phyloP scores from a whole-genome alignment of 164 flowering plant genomes.

The Stephania yunnanensis region DNA sequence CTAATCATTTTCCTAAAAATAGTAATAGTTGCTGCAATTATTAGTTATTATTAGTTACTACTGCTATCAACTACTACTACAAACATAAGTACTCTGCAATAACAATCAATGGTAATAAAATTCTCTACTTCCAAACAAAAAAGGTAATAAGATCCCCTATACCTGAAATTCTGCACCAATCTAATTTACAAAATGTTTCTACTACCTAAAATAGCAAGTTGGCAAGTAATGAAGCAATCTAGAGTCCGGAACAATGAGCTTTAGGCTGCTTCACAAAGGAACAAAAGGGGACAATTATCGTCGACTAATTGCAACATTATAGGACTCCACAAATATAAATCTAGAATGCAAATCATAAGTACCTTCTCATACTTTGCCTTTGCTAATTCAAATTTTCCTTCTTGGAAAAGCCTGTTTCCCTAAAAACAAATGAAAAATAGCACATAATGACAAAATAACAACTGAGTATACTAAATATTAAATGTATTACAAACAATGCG shows the following conservation, averaged over 20 bases:
- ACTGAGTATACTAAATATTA: not conserved
- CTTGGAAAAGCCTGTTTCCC: slow-evolving; percentile 98
- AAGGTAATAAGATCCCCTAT: too few relatives aligned
- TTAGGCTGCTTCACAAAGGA: not conserved
- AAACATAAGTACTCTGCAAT: too few relatives aligned
- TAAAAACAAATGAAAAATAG: slow-evolving; percentile 24
- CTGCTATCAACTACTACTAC: too few relatives aligned
- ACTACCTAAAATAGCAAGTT: too few relatives aligned
- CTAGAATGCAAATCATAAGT: slow-evolving; percentile 18
- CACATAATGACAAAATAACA: not conserved
- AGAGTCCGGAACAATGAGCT: not conserved
- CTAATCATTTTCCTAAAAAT: too few relatives aligned
- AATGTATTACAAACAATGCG: not conserved
- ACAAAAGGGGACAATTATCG: not conserved
- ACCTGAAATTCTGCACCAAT: too few relatives aligned
- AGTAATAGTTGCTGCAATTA: too few relatives aligned
- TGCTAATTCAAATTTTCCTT: slow-evolving; percentile 90
- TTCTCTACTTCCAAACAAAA: too few relatives aligned
- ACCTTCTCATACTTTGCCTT: slow-evolving; percentile 98
- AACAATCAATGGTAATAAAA: too few relatives aligned
- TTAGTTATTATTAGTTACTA: too few relatives aligned
- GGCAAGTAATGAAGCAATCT: not conserved
- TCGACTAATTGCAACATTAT: not conserved
- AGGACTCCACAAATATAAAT: not conserved
- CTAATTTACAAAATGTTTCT: not conserved